Base-by-base conservation (phyloP, 2,329 filamentous ascomycete species). In the Xylariaceae sp. region DNA sequence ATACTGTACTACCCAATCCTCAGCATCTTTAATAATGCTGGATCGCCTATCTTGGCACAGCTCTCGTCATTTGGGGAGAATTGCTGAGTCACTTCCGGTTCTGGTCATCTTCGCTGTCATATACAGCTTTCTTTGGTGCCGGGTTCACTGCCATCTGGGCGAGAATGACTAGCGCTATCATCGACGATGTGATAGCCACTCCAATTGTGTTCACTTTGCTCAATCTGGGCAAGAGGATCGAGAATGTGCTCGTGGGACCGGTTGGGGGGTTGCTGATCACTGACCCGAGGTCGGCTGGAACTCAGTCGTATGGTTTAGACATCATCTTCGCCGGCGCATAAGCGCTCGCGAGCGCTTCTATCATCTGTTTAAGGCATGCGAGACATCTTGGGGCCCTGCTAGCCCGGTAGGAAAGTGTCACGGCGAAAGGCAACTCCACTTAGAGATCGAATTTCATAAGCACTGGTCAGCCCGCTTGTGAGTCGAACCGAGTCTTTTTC, bases 81-180 rank as follows among this genome's bases (percentile, higher is more conserved):
- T 77, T 7, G 69, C 70, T 7, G 64, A 66, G 4, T 64, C 68
- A 0, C 59, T 75, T 2, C 66, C 65, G 1, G 53, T 73, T 1
- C 63, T 81, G 1, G 61, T 74, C 0, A 45, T 72, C 0, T 82
- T 80, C 54, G 67, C 70, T 2, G 55, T 77, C 3, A 61, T 70
- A 0, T 82, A 75, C 55, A 77, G 77, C n/a, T 4, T 79, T 80
- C 63, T 80, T 79, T 46, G 74, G 72, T 0, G 69, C 71, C 17
- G 74, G 72, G 0, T 79, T 74, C 49, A 72, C 66, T 22, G 67
- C 73, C 2, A 76, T 72, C 1, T 76, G 75, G 68, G 65, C 59
- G 5, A 60, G 64, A 19, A 62, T 64, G 56, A 45, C 47, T 39
- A 44, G 21, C 6, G 44, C 47, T 11, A 34, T 56, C 6, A 50